Evolutionary conservation across 78 protist species (phyloP), one percentile per base, ranked within the genome.

Genomic region (Cavenderia fasciculata): DNA sequence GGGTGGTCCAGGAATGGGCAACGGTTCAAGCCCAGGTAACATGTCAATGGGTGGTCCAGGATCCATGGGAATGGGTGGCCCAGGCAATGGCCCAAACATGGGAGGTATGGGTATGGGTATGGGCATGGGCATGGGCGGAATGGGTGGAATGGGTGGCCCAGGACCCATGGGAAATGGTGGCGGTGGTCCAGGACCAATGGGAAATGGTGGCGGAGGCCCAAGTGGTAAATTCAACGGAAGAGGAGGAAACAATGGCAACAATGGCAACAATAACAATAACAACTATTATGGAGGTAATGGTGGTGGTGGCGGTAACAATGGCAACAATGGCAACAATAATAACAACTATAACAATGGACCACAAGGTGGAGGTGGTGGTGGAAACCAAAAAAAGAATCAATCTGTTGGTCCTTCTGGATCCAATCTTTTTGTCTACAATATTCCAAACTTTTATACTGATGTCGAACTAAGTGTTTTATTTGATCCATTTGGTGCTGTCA

Each of bases 401-500:
- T 49, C 62, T 72, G 57, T 47, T 52, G 97, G 97, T 3, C 97
- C 97, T 54, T 65, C 49, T 14, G 95, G 95, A 18, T 79, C 97
- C 8, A 95, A 93, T 63, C 78, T 90, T 7, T 94, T 95, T 75
- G 77, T 94, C 33, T 94, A 94, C 62, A 95, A 93, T 69, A 72
- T 95, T 29, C 97, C 97, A 56, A 74, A 57, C 19, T 90, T 77
- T 61, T 91, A 79, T 38, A 18, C 31, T 19, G 97, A 95, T 47
- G 1, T 43, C 18, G 96, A 94, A 18, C 68, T 95, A 16, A 69
- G 51, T 29, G 25, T 18, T 18, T 31, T 74, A n/a, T 95, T 95
- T 70, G 31, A 62, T 52, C 94, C 94, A 46, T 95, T 57, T 44
- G 97, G 97, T 47, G 23, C 2, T 2, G 93, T 95, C 25, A 54